Evolutionary conservation across 768 basidiomycete species (phyloP).

Genomic region (Mycena leptocephala): DNA sequence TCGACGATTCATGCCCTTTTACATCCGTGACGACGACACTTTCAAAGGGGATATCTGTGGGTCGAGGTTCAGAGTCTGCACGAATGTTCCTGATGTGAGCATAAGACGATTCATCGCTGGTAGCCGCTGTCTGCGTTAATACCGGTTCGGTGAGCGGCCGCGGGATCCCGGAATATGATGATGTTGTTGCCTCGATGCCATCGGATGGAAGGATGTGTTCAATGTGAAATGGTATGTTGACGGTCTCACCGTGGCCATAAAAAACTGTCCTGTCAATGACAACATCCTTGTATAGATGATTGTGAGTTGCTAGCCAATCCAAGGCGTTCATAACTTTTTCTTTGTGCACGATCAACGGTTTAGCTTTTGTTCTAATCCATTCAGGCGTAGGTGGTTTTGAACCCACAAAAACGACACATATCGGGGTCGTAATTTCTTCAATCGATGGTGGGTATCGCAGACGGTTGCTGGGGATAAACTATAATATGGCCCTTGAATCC

Average conservation of each 20-base stretch:
- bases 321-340: background rate
- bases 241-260: background rate
- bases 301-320: background rate
- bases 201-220: background rate
- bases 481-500: too few species aligned
- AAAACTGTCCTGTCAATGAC: background rate
- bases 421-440: too few species aligned
- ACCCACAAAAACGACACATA: constrained; percentile 45
- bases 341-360: constrained; percentile 30
- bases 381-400: constrained; percentile 25
- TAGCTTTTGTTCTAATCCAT: constrained; percentile 42
- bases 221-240: background rate
- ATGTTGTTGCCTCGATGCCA: background rate
- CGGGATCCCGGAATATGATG: background rate
- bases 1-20: background rate
- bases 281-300: background rate
- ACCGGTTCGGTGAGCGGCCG: too few species aligned
- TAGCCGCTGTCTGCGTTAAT: too few species aligned
- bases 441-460: too few species aligned
- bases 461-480: too few species aligned
- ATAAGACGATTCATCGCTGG: too few species aligned
- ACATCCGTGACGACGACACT: constrained; percentile 8
- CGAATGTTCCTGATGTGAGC: too few species aligned
- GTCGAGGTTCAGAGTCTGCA: too few species aligned
- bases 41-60: background rate